Percentiles rank a stretch among this genome's conserved stretches.
Conservation (phyloP, 2,329 filamentous ascomycete genomes). For the Penicillium sp. region DNA sequence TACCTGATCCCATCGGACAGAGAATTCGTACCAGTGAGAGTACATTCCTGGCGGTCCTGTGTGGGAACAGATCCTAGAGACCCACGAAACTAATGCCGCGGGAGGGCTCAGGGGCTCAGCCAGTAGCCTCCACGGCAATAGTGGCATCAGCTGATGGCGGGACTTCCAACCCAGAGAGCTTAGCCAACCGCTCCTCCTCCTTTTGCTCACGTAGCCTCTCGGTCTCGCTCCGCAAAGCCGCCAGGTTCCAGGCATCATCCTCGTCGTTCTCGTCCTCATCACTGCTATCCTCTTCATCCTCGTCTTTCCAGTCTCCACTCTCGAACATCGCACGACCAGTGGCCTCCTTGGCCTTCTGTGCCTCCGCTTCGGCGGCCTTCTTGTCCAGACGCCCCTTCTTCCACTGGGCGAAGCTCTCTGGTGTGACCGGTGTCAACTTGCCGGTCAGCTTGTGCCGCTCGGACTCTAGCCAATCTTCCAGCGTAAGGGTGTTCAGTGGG, state of each 20-base stretch:
- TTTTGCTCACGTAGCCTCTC: slow-evolving; percentile 72
- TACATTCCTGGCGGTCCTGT: slow-evolving; percentile 9
- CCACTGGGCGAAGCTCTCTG: slow-evolving; percentile 93
- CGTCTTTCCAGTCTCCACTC: slow-evolving; percentile 83
- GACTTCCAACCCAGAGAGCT: slow-evolving; percentile 33
- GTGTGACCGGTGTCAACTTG: slow-evolving; percentile 87
- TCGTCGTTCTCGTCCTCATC: slow-evolving; percentile 59
- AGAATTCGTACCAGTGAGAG: slow-evolving; percentile 8
- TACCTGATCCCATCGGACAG: slow-evolving; percentile 25
- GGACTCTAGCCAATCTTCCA: slow-evolving; percentile 96
- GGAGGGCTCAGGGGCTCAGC: slow-evolving; percentile 26
- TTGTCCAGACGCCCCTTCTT: slow-evolving; percentile 93
- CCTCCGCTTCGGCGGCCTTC: slow-evolving; percentile 92
- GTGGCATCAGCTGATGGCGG: slow-evolving; percentile 23
- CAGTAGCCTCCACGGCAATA: slow-evolving; percentile 30
- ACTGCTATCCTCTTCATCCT: slow-evolving; percentile 58
- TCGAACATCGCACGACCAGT: slow-evolving; percentile 95
- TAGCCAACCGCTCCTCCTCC: slow-evolving; percentile 69
- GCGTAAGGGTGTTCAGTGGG: slow-evolving; percentile 86
- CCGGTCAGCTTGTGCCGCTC: slow-evolving; percentile 95
- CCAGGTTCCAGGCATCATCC: slow-evolving; percentile 72
- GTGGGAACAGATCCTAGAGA: slow-evolving; percentile 25
- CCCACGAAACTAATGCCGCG: slow-evolving; percentile 32
- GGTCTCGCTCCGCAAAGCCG: slow-evolving; percentile 81
- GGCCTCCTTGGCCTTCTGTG: slow-evolving; percentile 87